Base-by-base conservation (phyloP, 352 stramenopile genomes). In the Phytopythium litorale region DNA sequence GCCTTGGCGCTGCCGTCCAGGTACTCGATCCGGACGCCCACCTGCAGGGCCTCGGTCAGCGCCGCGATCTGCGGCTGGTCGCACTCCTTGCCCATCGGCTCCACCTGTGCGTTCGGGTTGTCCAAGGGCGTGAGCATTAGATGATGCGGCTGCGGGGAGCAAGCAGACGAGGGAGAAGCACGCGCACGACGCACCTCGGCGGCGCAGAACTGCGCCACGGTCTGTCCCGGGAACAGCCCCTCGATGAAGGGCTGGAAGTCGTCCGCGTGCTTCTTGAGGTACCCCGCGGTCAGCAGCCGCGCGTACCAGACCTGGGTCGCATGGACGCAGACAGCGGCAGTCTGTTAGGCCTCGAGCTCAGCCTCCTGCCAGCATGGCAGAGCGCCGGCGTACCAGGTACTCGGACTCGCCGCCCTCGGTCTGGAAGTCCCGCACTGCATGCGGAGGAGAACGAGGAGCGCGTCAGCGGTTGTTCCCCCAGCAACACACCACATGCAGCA, bases 51-150 rank as follows among this genome's bases (percentile, higher is more conserved):
- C 65, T 98, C 90, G 0, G 93, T 96, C 43, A 98, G 77, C 37
- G 92, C 93, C 19, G 93, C 78, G 57, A 98, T 96, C 75, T 97
- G 88, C 16, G 97, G 84, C 71, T 98, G 94, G 35, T 96, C 88
- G 63, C 91, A 97, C 78, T 98, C 94, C 49, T 94, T 94, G 30
- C 92, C 91, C 87, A 97, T 97, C 0, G 93, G 92, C 62, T 98
- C 92, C 23, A 98, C 88, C 80, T 97, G 55, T 23, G 33, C n/a
- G 40, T n/a, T 46, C 40, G 18, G 40, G 16, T n/a, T 46, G 40
- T 21, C 16, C 9, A 11, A 42, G 37, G 37, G 11, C 37, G 18
- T 19, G 3, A 12, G 16, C 13, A 12, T 55, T 5, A 37, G 32
- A n/a, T 38, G 12, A 38, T 7, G 28, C 28, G 28, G 28, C 28